Evolutionary conservation across 495 filamentous ascomycete genomes (phyloP), one percentile per base, ranked within the genome.

Genomic region (Patellaria atrata): DNA sequence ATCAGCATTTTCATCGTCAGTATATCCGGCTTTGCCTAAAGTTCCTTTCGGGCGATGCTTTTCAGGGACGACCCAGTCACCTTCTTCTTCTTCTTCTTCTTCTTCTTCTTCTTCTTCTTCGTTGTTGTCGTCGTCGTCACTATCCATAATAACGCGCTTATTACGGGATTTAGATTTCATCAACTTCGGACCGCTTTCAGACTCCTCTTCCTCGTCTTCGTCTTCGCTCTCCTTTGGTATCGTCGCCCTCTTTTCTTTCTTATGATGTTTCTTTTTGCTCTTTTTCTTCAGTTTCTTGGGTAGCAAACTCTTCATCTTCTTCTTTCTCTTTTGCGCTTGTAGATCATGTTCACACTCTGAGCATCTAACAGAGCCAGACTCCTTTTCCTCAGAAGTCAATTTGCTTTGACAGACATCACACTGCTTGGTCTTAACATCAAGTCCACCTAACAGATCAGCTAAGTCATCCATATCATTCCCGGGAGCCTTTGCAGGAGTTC

Each of bases 361-460:
- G 54, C 84, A 93, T 35, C 78, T 67, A 40, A 73, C 67, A 11
- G 68, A 62, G 5, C 79, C 79, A 10, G 48, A 58, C 11, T 57
- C 55, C 3, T 64, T 56, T 36, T 81, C 75, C 3, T 66, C 60
- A 27, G 58, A 60, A 15, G 63, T 70, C 14, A 96, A 61, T 6
- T 79, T 70, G 28, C 65, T 66, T 48, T 84, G 73, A 47, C 89
- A 97, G 42, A 93, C 74, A 40, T 94, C 86, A 46, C 89, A 97
- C 37, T 81, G 76, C 60, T 77, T 89, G 0, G 73, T 62, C 50
- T 77, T 65, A 33, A 97, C 77, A 38, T 71, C 81, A 40, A 96
- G 64, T 4, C 75, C 81, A 1, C 82, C 82, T 45, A 96, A 74
- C 34, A 94, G 64, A 50, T 83, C 77, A 0, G 87, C 80, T 48